Evolutionary conservation across 1,139 yeast genomes (phyloP), one percentile per base, ranked within the genome.

Genomic region (Candida tropicalis): DNA sequence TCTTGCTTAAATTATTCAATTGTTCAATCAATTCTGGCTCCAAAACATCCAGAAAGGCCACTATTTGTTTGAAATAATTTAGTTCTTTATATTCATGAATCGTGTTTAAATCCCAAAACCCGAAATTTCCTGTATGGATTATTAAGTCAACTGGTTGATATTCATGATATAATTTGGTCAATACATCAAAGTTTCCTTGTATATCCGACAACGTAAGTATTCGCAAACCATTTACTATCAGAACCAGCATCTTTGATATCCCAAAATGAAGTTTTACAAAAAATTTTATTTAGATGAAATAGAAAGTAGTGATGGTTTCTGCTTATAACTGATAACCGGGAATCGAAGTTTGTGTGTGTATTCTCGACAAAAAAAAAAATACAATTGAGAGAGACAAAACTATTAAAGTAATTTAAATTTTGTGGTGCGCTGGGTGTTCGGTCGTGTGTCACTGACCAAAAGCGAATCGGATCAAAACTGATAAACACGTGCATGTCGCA

Each of bases 91-190:
- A 41, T 6, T 77, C 66, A 16, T 52, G 52, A n/a, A 84, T 70
- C 28, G 87, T 79, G 13, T 74, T 75, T 28, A 64, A 63, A 55
- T 84, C 86, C 66, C 87, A 81, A 58, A 87, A 84, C 12, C 95
- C 95, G 65, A 87, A 86, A 52, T 84, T 84, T 12, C 95, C 95
- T 2, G 90, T 82, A 58, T 86, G 95, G 12, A 87, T 68, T 26
- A 87, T 75, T 23, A 49, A 12, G 29, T 63, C 63, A 11, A 60
- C 46, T 6, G 55, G 52, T 42, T 35, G 28, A 33, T 60, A 57
- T 11, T 49, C 46, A 9, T 56, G 45, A 43, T 56, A 59, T 16
- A 63, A 44, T 17, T 50, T 49, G 3, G 44, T 46, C 23, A 59
- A 42, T 5, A 57, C 54, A 31, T 58, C 54, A 46, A 66, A 54